Conservation (phyloP, 1,284 basidiomycete genomes). For the Cutaneotrichosporon spelunceum region DNA sequence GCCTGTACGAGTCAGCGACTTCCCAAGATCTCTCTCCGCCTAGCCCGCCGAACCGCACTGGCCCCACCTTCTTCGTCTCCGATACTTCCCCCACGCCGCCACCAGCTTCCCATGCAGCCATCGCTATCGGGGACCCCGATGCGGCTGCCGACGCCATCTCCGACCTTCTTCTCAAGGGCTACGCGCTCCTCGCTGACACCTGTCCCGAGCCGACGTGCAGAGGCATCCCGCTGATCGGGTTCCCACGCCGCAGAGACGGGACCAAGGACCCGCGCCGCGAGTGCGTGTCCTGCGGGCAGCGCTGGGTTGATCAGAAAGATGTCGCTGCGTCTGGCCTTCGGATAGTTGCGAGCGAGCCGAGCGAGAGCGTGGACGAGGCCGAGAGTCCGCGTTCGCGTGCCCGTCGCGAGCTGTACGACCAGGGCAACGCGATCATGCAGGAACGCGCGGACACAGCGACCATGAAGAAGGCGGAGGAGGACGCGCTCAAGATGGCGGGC, state of each 20-base stretch:
- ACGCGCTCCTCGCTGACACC: conserved; percentile 41
- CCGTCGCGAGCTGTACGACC: conserved; percentile 41
- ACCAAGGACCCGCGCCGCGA: conserved; percentile 34
- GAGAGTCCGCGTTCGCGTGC: conserved; percentile 38
- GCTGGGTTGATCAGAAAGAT: conserved; percentile 39
- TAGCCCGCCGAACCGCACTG: background rate
- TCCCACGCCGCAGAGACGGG: conserved; percentile 38
- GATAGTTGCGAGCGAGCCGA: background rate
- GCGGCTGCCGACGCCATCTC: conserved; percentile 42
- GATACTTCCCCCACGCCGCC: conserved; percentile 9
- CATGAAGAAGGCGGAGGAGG: conserved; percentile 8
- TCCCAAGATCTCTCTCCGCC: background rate
- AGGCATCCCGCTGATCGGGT: conserved; percentile 49
- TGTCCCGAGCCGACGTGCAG: conserved; percentile 42
- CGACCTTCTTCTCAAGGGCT: conserved; percentile 43
- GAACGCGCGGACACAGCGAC: conserved; percentile 3
- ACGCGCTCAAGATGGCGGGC: background rate
- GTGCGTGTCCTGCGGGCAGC: conserved; percentile 41
- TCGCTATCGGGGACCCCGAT: conserved; percentile 23
- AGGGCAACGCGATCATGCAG: conserved; percentile 21
- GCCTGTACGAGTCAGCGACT: background rate
- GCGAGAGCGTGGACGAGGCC: conserved; percentile 5
- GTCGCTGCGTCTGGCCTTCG: conserved; percentile 10
- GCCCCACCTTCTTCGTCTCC: background rate
- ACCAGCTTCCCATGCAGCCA: conserved; percentile 10